Conservation (phyloP, 805 yeast species). For the Kurtzmaniella cleridarum region DNA sequence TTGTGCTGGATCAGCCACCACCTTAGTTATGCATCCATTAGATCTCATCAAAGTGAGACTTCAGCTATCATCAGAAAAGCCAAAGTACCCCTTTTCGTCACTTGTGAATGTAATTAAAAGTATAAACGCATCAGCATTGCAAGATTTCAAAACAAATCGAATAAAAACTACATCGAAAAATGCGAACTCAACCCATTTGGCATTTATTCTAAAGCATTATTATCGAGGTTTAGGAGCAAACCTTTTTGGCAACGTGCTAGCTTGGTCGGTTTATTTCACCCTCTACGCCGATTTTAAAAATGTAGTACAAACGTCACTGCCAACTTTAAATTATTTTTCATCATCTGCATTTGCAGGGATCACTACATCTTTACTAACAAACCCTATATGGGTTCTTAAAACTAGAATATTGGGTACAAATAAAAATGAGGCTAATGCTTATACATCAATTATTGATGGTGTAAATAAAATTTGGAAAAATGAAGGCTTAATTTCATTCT, state of each 20-base stretch:
- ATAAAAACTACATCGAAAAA: slow-evolving; percentile 2
- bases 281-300: slow-evolving; percentile 60
- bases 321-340: slow-evolving; percentile 26
- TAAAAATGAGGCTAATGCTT: slow-evolving; percentile 42
- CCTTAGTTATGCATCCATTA: slow-evolving; percentile 80
- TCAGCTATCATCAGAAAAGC: slow-evolving; percentile 45
- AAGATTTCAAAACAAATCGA: slow-evolving; percentile 5
- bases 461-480: slow-evolving; percentile 36
- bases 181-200: not conserved
- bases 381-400: slow-evolving; percentile 94
- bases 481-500: slow-evolving; percentile 61
- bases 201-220: slow-evolving; percentile 22
- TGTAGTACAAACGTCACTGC: slow-evolving; percentile 8
- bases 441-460: slow-evolving; percentile 56
- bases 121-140: slow-evolving; percentile 15
- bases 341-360: slow-evolving; percentile 58
- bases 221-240: slow-evolving; percentile 83
- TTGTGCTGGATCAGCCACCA: slow-evolving; percentile 75
- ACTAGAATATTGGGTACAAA: slow-evolving; percentile 74
- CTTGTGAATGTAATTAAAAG: slow-evolving; percentile 14
- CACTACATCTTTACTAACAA: slow-evolving; percentile 70
- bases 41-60: slow-evolving; percentile 81
- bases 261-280: slow-evolving; percentile 87
- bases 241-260: slow-evolving; percentile 72
- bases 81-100: slow-evolving; percentile 14